Conservation (phyloP, 1,284 basidiomycete species). For the Entoloma clypeatum region DNA sequence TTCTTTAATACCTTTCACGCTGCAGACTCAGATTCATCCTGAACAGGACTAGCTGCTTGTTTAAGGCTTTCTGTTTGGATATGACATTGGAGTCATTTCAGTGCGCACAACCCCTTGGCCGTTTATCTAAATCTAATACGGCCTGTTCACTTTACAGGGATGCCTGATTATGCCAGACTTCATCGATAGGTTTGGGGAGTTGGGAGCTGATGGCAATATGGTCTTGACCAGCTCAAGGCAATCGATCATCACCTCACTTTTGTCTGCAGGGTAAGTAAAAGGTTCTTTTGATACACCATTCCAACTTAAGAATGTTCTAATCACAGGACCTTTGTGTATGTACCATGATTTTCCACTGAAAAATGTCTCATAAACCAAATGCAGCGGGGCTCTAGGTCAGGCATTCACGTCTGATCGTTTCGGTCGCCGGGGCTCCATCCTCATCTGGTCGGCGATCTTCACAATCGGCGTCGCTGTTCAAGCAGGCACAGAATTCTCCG, state of each 20-base stretch:
- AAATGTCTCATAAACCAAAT: slow-evolving; percentile 3
- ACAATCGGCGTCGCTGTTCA: slow-evolving; percentile 71
- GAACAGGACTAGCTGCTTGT: slow-evolving; percentile 6
- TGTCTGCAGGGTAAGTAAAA: slow-evolving; percentile 63
- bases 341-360: background rate
- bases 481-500: slow-evolving; percentile 55
- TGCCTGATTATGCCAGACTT: slow-evolving; percentile 82
- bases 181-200: slow-evolving; percentile 60
- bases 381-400: slow-evolving; percentile 65
- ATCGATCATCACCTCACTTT: slow-evolving; percentile 74
- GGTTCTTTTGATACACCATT: background rate
- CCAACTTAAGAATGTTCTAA: background rate
- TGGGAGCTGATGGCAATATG: slow-evolving; percentile 44
- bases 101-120: slow-evolving; percentile 20
- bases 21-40: slow-evolving; percentile 4
- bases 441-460: slow-evolving; percentile 75
- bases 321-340: slow-evolving; percentile 60
- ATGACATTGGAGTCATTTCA: slow-evolving; percentile 69
- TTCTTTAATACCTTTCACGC: background rate
- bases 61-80: slow-evolving; percentile 59
- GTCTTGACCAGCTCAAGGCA: slow-evolving; percentile 61
- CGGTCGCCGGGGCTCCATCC: slow-evolving; percentile 68
- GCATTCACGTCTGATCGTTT: slow-evolving; percentile 75
- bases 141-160: slow-evolving; percentile 41
- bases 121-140: background rate